Evolutionary conservation across 2,329 filamentous ascomycete species (phyloP).

Genomic region (Pseudogymnoascus sp.): DNA sequence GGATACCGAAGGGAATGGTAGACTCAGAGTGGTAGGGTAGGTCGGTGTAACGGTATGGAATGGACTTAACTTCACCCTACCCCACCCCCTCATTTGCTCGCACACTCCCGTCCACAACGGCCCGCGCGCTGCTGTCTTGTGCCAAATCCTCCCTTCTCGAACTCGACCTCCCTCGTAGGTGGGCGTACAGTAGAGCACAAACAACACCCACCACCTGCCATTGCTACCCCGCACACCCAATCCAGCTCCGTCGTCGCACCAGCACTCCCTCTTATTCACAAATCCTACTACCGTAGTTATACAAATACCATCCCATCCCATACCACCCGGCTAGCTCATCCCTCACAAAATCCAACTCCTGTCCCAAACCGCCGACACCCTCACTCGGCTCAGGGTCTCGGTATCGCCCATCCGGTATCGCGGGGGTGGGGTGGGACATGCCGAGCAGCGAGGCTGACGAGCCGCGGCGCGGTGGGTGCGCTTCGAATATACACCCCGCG

Average conservation of each 20-base stretch:
- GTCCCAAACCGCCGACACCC: no score
- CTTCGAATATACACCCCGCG: background rate
- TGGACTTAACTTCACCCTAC: background rate
- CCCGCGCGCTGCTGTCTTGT: background rate
- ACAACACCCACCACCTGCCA: background rate
- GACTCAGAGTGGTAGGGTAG: background rate
- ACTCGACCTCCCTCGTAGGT: no score
- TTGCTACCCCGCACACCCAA: background rate
- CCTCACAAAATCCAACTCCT: no score
- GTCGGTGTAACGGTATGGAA: background rate
- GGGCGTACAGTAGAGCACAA: background rate
- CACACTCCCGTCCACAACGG: background rate
- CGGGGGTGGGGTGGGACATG: no score
- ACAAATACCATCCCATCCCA: background rate
- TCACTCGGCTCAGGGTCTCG: no score
- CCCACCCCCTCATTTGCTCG: background rate
- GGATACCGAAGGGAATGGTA: background rate
- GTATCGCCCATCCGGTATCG: no score
- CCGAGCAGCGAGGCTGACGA: background rate
- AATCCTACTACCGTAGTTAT: background rate
- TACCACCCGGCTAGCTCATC: no score
- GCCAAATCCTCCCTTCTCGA: no score
- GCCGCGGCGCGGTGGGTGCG: background rate
- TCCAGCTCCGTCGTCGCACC: background rate
- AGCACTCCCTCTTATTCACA: background rate